These are phyloP conservation scores for Salix udensis DNA, from an alignment of 345 rosid species.

Conservation along the genomic window DNA sequence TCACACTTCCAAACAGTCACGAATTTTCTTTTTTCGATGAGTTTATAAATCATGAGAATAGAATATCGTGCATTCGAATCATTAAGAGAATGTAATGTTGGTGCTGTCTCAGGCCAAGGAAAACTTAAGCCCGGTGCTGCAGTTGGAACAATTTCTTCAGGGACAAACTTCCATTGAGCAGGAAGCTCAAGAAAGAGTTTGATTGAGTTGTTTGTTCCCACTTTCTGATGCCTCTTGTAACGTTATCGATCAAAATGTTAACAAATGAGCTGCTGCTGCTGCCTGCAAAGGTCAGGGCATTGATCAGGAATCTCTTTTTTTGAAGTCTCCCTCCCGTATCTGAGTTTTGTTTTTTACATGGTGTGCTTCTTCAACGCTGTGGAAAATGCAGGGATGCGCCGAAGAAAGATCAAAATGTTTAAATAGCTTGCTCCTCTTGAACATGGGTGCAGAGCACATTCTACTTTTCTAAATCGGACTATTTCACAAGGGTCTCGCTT, in stretches of 20 bases:
- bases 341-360: too few species aligned
- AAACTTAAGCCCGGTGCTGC: neutral
- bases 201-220: neutral
- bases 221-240: neutral
- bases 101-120: neutral
- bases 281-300: too few species aligned
- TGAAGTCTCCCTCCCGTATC: too few species aligned
- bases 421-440: neutral
- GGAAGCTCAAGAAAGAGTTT: neutral
- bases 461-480: neutral
- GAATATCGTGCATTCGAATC: neutral
- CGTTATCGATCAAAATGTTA: neutral
- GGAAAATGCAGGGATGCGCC: neutral
- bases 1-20: accelerated
- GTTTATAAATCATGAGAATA: neutral
- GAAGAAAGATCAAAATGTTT: too few species aligned
- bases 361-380: neutral
- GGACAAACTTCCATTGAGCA: neutral
- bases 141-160: neutral
- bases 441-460: neutral
- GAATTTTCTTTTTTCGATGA: neutral
- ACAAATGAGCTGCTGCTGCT: too few species aligned
- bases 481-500: neutral
- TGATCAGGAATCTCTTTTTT: neutral
- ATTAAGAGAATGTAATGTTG: neutral